Percentiles rank a stretch among this genome's conserved stretches.
Conservation (phyloP, 116 monocot species). For the Trichopus zeylanicus region DNA sequence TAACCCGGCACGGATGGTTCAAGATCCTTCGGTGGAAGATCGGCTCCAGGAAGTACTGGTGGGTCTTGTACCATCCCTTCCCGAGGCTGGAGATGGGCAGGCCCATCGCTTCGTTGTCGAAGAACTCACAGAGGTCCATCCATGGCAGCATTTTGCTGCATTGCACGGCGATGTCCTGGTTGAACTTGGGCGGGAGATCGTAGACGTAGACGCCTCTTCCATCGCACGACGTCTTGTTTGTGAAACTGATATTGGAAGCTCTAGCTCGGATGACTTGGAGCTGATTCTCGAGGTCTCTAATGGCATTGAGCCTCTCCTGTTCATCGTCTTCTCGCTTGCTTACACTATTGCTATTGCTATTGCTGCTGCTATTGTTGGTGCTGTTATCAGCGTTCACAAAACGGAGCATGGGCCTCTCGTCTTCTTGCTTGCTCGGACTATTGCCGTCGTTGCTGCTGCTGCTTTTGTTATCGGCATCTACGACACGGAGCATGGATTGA, state of each 20-base stretch:
- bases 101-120: constrained; percentile 37
- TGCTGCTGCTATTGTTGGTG: background rate
- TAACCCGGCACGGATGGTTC: constrained; percentile 29
- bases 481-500: too few species aligned
- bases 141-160: constrained; percentile 38
- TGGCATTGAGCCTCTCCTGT: background rate
- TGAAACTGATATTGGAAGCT: background rate
- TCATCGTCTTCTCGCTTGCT: constrained; percentile 2
- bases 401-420: too few species aligned
- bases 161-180: constrained; percentile 19
- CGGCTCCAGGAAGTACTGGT: constrained; percentile 55
- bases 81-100: constrained; percentile 17
- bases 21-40: constrained; percentile 34
- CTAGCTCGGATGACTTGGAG: constrained; percentile 16
- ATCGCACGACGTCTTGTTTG: constrained; percentile 7
- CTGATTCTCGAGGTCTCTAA: constrained; percentile 18
- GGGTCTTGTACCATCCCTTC: constrained; percentile 31
- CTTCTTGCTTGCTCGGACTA: too few species aligned
- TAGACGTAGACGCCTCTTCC: constrained; percentile 37
- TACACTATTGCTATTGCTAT: background rate
- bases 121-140: constrained; percentile 37
- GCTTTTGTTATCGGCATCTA: too few species aligned
- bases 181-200: constrained; percentile 52
- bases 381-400: too few species aligned
- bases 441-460: too few species aligned